A percentile compares a stretch with the other conserved stretches of the same genome.
Evolutionary conservation across 305 asterid species (phyloP).

Genomic region (Solanum chacoense): DNA sequence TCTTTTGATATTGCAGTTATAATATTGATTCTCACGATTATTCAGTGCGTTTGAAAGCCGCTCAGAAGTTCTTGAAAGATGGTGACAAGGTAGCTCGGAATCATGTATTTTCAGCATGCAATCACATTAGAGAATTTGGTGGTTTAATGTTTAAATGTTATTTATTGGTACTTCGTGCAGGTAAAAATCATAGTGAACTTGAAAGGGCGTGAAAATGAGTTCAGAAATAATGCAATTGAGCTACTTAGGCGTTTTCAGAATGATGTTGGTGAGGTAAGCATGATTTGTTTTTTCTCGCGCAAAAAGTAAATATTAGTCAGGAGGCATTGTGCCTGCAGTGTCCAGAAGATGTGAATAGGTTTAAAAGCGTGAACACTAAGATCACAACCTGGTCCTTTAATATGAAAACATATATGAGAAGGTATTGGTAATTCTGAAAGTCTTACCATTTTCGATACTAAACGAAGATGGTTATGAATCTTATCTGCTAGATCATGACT

Average conservation of each 20-base stretch:
- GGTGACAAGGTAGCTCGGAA: slow-evolving; percentile 75
- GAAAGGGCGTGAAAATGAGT: slow-evolving; percentile 91
- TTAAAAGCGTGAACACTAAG: background rate
- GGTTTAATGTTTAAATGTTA: background rate
- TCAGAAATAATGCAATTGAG: slow-evolving; percentile 79
- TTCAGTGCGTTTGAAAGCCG: slow-evolving; percentile 85
- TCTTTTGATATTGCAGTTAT: slow-evolving; percentile 44
- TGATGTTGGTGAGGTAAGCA: slow-evolving; percentile 86
- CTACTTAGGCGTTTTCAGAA: slow-evolving; percentile 70
- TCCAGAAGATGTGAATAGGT: background rate
- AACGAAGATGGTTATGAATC: background rate
- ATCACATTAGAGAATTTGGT: background rate
- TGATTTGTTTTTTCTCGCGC: background rate
- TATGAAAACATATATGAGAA: background rate
- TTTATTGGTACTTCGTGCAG: slow-evolving; percentile 28
- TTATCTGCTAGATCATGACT: background rate
- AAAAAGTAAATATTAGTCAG: background rate
- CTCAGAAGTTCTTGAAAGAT: slow-evolving; percentile 72
- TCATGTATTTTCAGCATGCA: slow-evolving; percentile 4
- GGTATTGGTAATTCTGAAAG: background rate
- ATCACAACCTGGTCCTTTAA: background rate
- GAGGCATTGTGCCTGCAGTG: background rate
- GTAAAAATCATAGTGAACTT: slow-evolving; percentile 81
- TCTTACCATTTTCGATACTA: background rate
- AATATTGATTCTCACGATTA: slow-evolving; percentile 94